Evolutionary conservation across 2,329 filamentous ascomycete species (phyloP), one percentile per base, ranked within the genome.

Genomic region (Fusarium sp.): DNA sequence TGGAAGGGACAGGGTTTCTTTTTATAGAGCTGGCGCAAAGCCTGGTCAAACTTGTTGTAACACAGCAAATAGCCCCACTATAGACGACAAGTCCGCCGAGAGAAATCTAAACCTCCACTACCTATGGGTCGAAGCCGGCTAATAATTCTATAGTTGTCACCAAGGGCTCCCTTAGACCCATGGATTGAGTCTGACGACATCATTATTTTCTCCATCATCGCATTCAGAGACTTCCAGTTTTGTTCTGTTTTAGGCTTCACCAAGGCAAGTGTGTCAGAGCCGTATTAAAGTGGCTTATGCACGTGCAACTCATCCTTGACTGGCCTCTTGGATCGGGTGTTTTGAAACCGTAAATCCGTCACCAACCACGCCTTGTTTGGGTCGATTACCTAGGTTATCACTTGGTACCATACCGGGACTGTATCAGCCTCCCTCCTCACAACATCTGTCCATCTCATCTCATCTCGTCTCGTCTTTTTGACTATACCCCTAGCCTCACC

Each of bases 331-430:
- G 40, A 37, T 65, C 41, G 36, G 67, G 40, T 62, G 57, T 40
- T 50, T 70, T 70, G 67, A 68, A 70, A 70, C 67, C 64, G 51
- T 70, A 67, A 69, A 70, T 51, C 62, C 62, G 67, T 67, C 46
- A 64, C 57, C 61, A 67, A 69, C 65, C 66, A 69, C 66, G 44
- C 37, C 18, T 50, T 44, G 28, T 42, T 57, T n/a, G 45, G 31
- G 46, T 65, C 53, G 36, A 65, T 65, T 60, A n/a, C n/a, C n/a
- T n/a, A 60, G 57, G 47, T 63, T 67, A 53, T 67, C 57, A 52
- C 41, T 67, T 46, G 23, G 42, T 45, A 31, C 47, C 47, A 38
- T 45, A 31, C 47, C 47, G 33, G 47, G 34, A 50, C 34, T 65
- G 49, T 62, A 52, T 69, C 66, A 70, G 66, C 67, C 62, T 69